Base-by-base conservation (phyloP, 1,284 basidiomycete species). In the Xerocomus subilludens region DNA sequence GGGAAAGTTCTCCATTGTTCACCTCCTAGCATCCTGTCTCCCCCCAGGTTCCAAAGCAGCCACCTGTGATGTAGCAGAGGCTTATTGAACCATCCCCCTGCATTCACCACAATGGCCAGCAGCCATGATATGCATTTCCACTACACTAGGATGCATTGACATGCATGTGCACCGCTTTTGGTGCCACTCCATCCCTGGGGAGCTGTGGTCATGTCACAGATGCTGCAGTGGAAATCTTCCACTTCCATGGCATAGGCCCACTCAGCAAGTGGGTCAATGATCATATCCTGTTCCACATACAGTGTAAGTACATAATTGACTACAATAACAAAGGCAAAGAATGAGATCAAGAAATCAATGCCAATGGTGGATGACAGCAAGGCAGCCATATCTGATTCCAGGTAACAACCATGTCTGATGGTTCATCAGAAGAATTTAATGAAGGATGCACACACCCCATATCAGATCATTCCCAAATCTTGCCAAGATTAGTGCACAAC, bases 1-100 rank as follows among this genome's bases (percentile, higher is more conserved):
- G 72, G 67, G 72, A 30, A 70, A 66, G 25, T 67, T 73, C 45
- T 64, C 64, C 2, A 64, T 56, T 0, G 2, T 75, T 1, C 59
- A 27, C 14, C 53, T 47, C 0, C 32, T 70, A 2, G 36, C 60
- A 0, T 11, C 71, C 1, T 1, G 5, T 0, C 69, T 75, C 3
- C 74, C 56, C 0, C 62, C 32, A 7, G 49, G 65, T 0, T 36
- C 23, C 74, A 65, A 58, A 58, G 56, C 21, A 2, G 56, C 56
- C 20, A 58, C 56, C 5, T 18, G 23, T 4, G 33, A 58, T 35
- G 32, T 73, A 0, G 65, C 68, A 4, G 71, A 75, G 23, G 71
- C 74, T 0, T 74, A 75, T 11, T 8, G 36, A 4, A 58, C 20
- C 1, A 35, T 58, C 4, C 56, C 56, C 5, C 33, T 58, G 4